Evolutionary conservation across 192 early-diverging fungal genomes (phyloP), one percentile per base, ranked within the genome.

Genomic region (Coemansia erecta): DNA sequence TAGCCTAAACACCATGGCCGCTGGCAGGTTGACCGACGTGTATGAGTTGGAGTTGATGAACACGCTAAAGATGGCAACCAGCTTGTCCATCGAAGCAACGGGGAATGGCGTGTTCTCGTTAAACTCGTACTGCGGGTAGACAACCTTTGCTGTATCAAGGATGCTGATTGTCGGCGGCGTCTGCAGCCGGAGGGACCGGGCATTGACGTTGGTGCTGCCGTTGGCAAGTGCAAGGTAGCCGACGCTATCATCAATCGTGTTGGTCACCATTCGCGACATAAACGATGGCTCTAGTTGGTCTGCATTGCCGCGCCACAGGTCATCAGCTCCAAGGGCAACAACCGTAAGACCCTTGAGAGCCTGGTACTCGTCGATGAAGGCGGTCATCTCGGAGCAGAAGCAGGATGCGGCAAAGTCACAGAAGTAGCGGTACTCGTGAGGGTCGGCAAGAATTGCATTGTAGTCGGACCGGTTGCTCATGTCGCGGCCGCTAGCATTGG

Each of bases 341-440:
- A 77, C 50, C 2, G 74, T 68, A n/a, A 66, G 45, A 2, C 51
- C 52, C 58, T 77, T 77, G 44, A 77, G 74, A 28, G 57, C 48
- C 37, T 72, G 74, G 33, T 77, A 77, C 50, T 77, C 74, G 58
- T 77, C 74, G 3, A 77, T 61, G 42, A 77, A 77, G 0, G 69
- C 74, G 1, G 68, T 72, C 68, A 77, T 62, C 24, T 77, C 74
- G 8, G 74, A 77, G 68, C 74, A 72, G 65, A 77, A 77, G 61
- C 74, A 77, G 21, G 74, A 66, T 11, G 74, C 74, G 1, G 74
- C 68, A 72, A 77, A 77, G 50, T 71, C 74, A 41, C 74, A 70
- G 58, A 77, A 77, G 31, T 43, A 63, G 48, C 69, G 68, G 61
- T 77, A 77, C 61, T 71, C 74, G 61, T 64, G 60, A 0, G 74